phyloP scores from a whole-genome alignment of 2,329 filamentous ascomycete species.

The Pseudogymnoascus sp. region DNA sequence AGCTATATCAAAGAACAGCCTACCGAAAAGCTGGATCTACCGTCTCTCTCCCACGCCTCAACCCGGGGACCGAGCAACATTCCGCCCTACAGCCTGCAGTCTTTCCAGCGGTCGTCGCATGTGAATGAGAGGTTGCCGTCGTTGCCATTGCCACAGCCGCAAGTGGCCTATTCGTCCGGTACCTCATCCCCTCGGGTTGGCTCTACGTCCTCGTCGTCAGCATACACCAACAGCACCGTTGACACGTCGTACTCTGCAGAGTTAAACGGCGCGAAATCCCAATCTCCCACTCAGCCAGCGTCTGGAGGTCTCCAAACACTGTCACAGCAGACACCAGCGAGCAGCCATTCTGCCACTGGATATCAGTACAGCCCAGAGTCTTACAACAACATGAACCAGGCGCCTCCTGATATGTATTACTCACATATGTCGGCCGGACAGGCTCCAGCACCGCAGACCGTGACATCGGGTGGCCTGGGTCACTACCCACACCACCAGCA shows the following conservation, averaged over 20 bases:
- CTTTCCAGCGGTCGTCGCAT: slow-evolving; percentile 56
- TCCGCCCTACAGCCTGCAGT: slow-evolving; percentile 61
- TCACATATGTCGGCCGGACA: slow-evolving; percentile 72
- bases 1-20: not conserved
- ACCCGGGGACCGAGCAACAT: slow-evolving; percentile 68
- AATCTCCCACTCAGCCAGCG: slow-evolving; percentile 59
- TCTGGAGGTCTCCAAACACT: slow-evolving; percentile 36
- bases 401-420: slow-evolving; percentile 78
- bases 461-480: slow-evolving; percentile 62
- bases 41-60: slow-evolving; percentile 76
- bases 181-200: slow-evolving; percentile 68
- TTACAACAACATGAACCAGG: slow-evolving; percentile 66
- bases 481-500: slow-evolving; percentile 67
- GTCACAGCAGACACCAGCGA: slow-evolving; percentile 28
- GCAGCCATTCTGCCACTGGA: slow-evolving; percentile 27
- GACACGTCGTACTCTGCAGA: slow-evolving; percentile 20
- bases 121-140: slow-evolving; percentile 65
- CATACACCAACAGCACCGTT: slow-evolving; percentile 41
- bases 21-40: slow-evolving; percentile 90
- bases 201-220: slow-evolving; percentile 59
- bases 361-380: slow-evolving; percentile 33
- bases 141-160: slow-evolving; percentile 59
- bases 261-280: slow-evolving; percentile 63
- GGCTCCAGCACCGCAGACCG: slow-evolving; percentile 65
- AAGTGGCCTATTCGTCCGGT: slow-evolving; percentile 56